A percentile compares a stretch with the other conserved stretches of the same genome.
Conservation (phyloP, 345 rosid species). For the Garcia nutans region DNA sequence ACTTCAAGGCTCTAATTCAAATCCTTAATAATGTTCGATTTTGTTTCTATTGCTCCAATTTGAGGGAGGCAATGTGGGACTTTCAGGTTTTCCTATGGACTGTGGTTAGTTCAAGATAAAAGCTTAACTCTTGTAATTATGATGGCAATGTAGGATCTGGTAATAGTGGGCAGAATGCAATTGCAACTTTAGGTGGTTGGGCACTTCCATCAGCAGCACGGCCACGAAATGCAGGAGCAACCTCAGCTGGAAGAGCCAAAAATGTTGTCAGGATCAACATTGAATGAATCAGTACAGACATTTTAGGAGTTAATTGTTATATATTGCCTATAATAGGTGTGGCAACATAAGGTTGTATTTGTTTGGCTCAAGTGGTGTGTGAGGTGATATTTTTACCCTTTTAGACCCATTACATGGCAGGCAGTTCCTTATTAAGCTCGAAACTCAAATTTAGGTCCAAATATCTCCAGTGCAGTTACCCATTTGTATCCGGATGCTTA, state of each 20-base stretch:
- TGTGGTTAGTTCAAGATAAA: background rate
- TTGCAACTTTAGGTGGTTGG: slow-evolving; percentile 32
- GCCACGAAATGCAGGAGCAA: slow-evolving; percentile 8
- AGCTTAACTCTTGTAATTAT: background rate
- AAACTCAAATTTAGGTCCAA: too few relatives aligned
- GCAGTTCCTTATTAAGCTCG: too few relatives aligned
- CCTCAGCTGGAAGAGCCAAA: slow-evolving; percentile 36
- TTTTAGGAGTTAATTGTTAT: too few relatives aligned
- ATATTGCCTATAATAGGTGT: background rate
- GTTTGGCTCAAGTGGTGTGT: background rate
- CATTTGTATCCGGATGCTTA: too few relatives aligned
- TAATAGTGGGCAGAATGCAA: slow-evolving; percentile 16
- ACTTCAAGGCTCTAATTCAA: too few relatives aligned
- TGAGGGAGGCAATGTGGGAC: background rate
- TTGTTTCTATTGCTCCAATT: background rate
- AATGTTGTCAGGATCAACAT: slow-evolving; percentile 75
- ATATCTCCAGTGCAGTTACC: too few relatives aligned
- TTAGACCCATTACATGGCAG: background rate
- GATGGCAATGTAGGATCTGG: slow-evolving; percentile 33
- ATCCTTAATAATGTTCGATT: background rate
- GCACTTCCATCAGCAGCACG: slow-evolving; percentile 38
- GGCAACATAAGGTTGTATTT: too few relatives aligned
- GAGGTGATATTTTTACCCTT: background rate
- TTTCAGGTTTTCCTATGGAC: background rate
- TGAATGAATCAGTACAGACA: slow-evolving; percentile 36